Base-by-base conservation (phyloP, 306 rosid genomes). In the Ammopiptanthus mongolicus region DNA sequence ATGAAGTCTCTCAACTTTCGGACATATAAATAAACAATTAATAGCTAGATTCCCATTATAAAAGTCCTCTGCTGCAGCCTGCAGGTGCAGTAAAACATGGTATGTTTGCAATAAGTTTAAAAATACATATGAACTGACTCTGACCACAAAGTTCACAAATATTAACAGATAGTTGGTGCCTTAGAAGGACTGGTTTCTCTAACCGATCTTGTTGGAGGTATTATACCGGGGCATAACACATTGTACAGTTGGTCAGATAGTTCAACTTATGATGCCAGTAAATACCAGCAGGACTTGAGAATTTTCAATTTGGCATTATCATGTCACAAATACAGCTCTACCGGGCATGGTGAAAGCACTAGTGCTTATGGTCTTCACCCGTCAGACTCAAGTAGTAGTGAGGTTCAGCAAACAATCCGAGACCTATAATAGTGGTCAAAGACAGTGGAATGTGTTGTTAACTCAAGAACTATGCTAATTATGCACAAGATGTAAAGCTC, bases 151-250 rank as follows among this genome's bases (percentile, higher is more conserved):
- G 68, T 61, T 36, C 25, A 51, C 14, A 37, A 50, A 13, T 80
- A 53, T 25, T 25, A 31, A 75, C 82, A 83, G 88, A 67, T 83
- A 34, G 90, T 69, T 75, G 84, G 84, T n/a, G 80, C 87, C 21
- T 77, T 88, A 75, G 90, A 86, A 77, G 88, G 90, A 68, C 62
- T 73, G 47, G 39, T 86, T 76, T 83, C 90, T 21, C 79, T 77
- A 8, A 41, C 51, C 15, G 81, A 84, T 65, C 82, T 84, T 79
- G 76, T 28, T 15, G 70, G 80, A 59, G 84, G 75, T 50, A 53
- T 50, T 59, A 73, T 28, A 41, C 76, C 74, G 1, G 77, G 73
- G 58, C 74, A 64, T 60, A 77, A 74, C 81, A 63, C 51, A 29
- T 4, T 57, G 21, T 71, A 62, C 70, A 48, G 71, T 58, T 78